These are phyloP conservation scores for Lobulomyces angularis DNA, from an alignment of 192 early-diverging fungal species.

Conservation along the genomic window DNA sequence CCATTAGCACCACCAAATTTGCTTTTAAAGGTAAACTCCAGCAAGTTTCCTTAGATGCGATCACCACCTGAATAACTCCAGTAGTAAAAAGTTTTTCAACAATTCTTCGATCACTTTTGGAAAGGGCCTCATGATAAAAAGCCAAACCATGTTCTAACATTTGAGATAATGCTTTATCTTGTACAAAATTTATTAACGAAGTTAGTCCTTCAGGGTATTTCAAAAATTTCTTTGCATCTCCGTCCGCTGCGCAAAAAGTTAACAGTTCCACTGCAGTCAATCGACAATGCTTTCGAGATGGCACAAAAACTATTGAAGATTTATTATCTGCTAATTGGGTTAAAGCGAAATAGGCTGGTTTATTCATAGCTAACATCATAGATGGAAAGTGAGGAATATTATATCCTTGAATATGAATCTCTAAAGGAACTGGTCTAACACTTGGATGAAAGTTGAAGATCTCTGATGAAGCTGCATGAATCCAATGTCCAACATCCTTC, in stretches of 20 bases:
- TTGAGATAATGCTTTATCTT: slow-evolving; percentile 61
- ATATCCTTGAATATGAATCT: slow-evolving; percentile 89
- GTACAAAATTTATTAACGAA: slow-evolving; percentile 43
- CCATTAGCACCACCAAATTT: slow-evolving; percentile 87
- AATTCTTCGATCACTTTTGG: slow-evolving; percentile 53
- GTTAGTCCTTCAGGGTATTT: slow-evolving; percentile 51
- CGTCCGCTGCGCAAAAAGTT: slow-evolving; percentile 69
- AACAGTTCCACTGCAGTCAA: slow-evolving; percentile 76
- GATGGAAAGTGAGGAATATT: slow-evolving; percentile 86
- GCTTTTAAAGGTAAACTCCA: slow-evolving; percentile 79
- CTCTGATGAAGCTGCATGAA: slow-evolving; percentile 59
- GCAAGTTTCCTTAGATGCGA: slow-evolving; percentile 81
- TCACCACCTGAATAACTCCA: slow-evolving; percentile 75
- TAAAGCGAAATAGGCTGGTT: slow-evolving; percentile 70
- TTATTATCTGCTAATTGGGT: slow-evolving; percentile 41
- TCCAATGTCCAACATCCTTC: slow-evolving; percentile 96
- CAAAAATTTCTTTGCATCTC: slow-evolving; percentile 58
- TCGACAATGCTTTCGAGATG: slow-evolving; percentile 75
- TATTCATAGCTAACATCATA: slow-evolving; percentile 86
- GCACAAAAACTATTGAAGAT: slow-evolving; percentile 86
- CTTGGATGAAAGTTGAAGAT: slow-evolving; percentile 94
- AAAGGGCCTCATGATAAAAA: slow-evolving; percentile 84
- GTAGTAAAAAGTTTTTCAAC: slow-evolving; percentile 63
- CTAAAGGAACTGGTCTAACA: slow-evolving; percentile 85
- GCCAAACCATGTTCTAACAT: slow-evolving; percentile 71